A percentile compares a stretch with the other conserved stretches of the same genome.
These are phyloP conservation scores for Bothriochloa decipiens DNA, from an alignment of 176 grass and related monocot species.

Conservation along the genomic window DNA sequence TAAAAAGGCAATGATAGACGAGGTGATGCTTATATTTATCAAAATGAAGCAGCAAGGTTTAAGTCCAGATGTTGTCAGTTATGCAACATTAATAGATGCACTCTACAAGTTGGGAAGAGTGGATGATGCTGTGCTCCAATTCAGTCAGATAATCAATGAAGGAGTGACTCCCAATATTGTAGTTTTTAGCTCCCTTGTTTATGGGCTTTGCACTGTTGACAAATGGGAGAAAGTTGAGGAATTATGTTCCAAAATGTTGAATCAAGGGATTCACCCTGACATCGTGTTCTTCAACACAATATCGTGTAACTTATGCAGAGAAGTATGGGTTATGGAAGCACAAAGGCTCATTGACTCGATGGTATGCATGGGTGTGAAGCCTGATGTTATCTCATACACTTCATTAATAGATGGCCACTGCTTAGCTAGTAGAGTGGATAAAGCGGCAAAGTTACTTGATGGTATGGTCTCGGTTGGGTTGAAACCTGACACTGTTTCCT, in stretches of 20 bases:
- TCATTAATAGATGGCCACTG: background rate
- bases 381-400: background rate
- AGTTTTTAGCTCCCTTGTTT: background rate
- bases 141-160: too few species aligned
- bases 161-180: background rate
- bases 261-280: background rate
- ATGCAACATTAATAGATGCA: too few species aligned
- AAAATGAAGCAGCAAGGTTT: too few species aligned
- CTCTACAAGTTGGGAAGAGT: too few species aligned
- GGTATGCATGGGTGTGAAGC: background rate
- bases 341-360: background rate
- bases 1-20: too few species aligned
- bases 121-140: too few species aligned
- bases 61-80: too few species aligned
- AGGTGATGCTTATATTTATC: too few species aligned
- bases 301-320: background rate
- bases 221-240: background rate
- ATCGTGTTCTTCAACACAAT: background rate
- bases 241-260: background rate
- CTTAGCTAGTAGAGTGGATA: background rate
- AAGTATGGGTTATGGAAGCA: background rate
- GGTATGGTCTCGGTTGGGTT: background rate
- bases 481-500: background rate
- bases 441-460: background rate
- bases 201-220: background rate